A percentile compares a stretch with the other conserved stretches of the same genome.
These are phyloP conservation scores for Cyberlindnera veronae DNA, from an alignment of 805 yeast genomes.

Conservation along the genomic window DNA sequence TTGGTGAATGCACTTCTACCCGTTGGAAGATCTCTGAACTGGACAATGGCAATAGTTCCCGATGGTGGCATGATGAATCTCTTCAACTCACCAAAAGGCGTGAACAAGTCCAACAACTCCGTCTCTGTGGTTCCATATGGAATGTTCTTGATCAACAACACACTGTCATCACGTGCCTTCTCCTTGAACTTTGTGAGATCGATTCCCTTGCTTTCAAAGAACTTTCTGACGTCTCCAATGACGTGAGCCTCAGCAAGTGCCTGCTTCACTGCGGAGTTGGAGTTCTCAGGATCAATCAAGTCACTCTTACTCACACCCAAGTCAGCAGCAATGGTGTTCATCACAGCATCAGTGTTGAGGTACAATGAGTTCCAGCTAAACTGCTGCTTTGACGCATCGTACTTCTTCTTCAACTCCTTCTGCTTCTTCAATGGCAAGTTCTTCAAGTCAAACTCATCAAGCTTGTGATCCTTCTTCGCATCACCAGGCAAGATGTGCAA, in stretches of 20 bases:
- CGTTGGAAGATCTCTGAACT: constrained; percentile 74
- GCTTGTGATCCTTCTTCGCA: constrained; percentile 71
- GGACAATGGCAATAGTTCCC: constrained; percentile 93
- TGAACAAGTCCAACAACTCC: constrained; percentile 79
- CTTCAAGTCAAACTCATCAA: constrained; percentile 88
- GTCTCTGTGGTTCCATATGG: constrained; percentile 81
- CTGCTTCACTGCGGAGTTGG: constrained; percentile 90
- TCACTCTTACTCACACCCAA: constrained; percentile 82
- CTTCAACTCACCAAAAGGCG: constrained; percentile 73
- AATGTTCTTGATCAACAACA: constrained; percentile 84
- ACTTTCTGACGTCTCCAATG: constrained; percentile 83
- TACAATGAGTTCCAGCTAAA: constrained; percentile 95
- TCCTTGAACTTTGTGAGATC: constrained; percentile 69
- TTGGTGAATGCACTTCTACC: constrained; percentile 90
- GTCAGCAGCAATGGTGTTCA: constrained; percentile 82
- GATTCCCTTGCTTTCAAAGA: constrained; percentile 81
- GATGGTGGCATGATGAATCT: constrained; percentile 92
- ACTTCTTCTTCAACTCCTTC: constrained; percentile 75
- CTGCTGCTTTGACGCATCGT: constrained; percentile 78
- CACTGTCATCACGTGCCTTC: constrained; percentile 72
- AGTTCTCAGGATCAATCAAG: constrained; percentile 80
- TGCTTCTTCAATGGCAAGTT: constrained; percentile 93
- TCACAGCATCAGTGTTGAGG: constrained; percentile 87
- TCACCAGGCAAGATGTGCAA: constrained; percentile 87
- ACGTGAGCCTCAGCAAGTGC: constrained; percentile 97